Conservation (phyloP, 2,329 filamentous ascomycete species). For the Pezicula carpinea region DNA sequence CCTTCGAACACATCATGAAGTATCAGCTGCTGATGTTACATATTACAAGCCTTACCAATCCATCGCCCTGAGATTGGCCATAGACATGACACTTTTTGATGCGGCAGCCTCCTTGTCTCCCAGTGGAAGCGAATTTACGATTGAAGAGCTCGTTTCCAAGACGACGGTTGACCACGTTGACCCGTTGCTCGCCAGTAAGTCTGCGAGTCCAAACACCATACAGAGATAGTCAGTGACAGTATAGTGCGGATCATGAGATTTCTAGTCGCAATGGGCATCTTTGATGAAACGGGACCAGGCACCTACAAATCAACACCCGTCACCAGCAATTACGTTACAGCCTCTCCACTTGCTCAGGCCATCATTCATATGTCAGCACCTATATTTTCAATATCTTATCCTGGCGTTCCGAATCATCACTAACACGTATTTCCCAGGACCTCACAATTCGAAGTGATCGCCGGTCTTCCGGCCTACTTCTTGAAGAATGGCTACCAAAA, state of each 20-base stretch:
- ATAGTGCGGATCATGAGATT: conserved; percentile 12
- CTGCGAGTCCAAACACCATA: too few species aligned
- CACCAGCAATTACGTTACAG: conserved; percentile 1
- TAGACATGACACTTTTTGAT: conserved; percentile 1
- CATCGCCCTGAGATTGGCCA: background rate
- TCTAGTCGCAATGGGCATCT: conserved; percentile 5
- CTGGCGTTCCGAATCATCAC: too few species aligned
- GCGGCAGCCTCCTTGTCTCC: background rate
- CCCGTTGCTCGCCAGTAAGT: conserved; percentile 2
- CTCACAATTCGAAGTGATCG: background rate
- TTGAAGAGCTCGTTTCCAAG: background rate
- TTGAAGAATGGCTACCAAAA: conserved; percentile 4
- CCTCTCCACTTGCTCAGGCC: conserved; percentile 2
- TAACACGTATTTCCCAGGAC: too few species aligned
- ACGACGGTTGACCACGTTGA: background rate
- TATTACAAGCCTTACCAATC: background rate
- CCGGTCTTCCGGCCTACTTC: conserved; percentile 9
- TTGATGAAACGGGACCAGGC: conserved; percentile 4
- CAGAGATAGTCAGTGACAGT: background rate
- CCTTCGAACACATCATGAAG: too few species aligned
- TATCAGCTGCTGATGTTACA: background rate
- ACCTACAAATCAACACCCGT: conserved; percentile 1
- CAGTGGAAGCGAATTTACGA: background rate
- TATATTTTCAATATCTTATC: too few species aligned
- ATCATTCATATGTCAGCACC: conserved; percentile 3